Evolutionary conservation across 2,329 filamentous ascomycete species (phyloP).

Genomic region (Arthrobotrys sphaeroides): DNA sequence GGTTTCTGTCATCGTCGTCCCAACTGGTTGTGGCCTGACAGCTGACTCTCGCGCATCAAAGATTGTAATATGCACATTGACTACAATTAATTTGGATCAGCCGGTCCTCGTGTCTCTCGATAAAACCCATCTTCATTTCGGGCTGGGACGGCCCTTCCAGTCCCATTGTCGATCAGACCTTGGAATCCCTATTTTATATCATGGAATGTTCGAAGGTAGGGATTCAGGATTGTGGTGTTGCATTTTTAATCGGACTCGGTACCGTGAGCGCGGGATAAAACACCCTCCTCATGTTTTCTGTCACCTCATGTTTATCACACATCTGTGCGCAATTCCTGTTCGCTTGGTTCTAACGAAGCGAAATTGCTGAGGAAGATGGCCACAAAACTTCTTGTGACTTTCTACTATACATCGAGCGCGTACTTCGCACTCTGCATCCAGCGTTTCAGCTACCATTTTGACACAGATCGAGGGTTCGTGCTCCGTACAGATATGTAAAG

Average conservation of each 20-base stretch:
- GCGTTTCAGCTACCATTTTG: constrained; percentile 5
- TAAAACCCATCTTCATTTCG: background rate
- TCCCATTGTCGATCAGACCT: constrained; percentile 35
- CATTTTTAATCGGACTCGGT: constrained; percentile 39
- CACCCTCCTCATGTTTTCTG: background rate
- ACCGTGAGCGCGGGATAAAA: constrained; percentile 35
- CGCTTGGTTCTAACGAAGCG: constrained; percentile 20
- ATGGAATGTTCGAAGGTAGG: constrained; percentile 7
- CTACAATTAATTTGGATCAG: background rate
- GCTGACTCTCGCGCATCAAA: no score
- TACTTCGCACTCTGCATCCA: background rate
- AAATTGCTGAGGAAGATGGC: constrained; percentile 16
- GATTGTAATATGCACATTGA: no score
- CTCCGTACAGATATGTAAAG: no score
- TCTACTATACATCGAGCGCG: background rate
- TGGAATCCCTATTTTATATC: constrained; percentile 16
- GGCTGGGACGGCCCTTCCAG: constrained; percentile 14
- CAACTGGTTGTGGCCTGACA: no score
- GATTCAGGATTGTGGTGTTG: constrained; percentile 24
- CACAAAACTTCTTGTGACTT: constrained; percentile 11
- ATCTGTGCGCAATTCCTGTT: constrained; percentile 17
- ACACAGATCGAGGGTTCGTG: background rate
- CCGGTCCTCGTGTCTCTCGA: background rate
- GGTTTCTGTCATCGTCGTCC: no score
- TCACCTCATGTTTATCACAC: constrained; percentile 21